phyloP scores from a whole-genome alignment of 495 filamentous ascomycete species.

The Aspergillus biplanus region DNA sequence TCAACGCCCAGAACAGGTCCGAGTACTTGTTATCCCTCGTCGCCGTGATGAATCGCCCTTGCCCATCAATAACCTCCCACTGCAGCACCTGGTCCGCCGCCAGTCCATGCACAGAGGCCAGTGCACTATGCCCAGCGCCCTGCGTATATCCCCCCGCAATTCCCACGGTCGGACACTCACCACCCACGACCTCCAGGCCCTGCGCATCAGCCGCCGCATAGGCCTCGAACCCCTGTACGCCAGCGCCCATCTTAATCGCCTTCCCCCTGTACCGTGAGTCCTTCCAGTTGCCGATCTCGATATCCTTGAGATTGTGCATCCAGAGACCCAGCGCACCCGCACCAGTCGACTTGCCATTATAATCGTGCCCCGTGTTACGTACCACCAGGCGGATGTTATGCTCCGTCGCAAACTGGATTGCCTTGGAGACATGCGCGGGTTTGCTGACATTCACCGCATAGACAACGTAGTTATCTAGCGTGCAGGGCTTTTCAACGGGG shows the following conservation, averaged over 20 bases:
- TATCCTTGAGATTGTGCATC: conserved; percentile 60
- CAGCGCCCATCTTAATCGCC: conserved; percentile 58
- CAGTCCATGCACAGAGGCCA: conserved; percentile 57
- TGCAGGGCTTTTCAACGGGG: conserved; percentile 53
- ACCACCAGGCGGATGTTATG: conserved; percentile 65
- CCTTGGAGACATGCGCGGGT: conserved; percentile 32
- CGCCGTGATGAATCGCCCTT: conserved; percentile 52
- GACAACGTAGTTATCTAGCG: conserved; percentile 58
- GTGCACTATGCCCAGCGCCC: conserved; percentile 63
- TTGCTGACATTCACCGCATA: conserved; percentile 51
- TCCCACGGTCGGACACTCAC: conserved; percentile 38
- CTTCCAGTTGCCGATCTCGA: conserved; percentile 37
- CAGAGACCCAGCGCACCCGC: conserved; percentile 56
- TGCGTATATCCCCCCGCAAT: conserved; percentile 60
- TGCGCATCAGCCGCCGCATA: conserved; percentile 43
- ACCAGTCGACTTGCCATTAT: conserved; percentile 60
- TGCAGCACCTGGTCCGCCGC: conserved; percentile 67
- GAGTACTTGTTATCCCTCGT: conserved; percentile 56
- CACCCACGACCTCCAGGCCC: conserved; percentile 32
- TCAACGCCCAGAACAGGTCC: conserved; percentile 70
- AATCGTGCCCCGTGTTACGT: conserved; percentile 67
- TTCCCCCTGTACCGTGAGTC: conserved; percentile 46
- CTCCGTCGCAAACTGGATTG: conserved; percentile 45
- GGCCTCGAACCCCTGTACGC: conserved; percentile 53
- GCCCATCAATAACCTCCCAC: conserved; percentile 60